Evolutionary conservation across 805 yeast genomes (phyloP), one percentile per base, ranked within the genome.

Genomic region (Kodamaea kakaduensis): DNA sequence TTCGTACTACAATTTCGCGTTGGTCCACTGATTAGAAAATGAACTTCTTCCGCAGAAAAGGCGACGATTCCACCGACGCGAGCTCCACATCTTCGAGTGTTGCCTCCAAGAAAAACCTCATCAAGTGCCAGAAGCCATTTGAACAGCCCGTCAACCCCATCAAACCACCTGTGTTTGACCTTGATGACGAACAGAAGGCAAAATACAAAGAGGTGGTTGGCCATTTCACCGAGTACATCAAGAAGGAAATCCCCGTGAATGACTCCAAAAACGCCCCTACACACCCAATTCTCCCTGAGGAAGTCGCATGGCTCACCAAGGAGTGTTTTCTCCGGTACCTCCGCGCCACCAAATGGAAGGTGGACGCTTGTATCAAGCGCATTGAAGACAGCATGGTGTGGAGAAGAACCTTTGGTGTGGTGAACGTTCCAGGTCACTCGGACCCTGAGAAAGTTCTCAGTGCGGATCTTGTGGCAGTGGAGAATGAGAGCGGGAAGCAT

Each of bases 161-260:
- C 19, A 49, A 46, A 36, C 48, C 55, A 3, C 67, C 68, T 0
- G 52, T 32, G 3, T 46, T 51, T 30, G 57, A 59, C 34, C 64
- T 89, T 25, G 63, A 75, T 1, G 52, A 53, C 2, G 80, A 71
- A 17, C 82, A 93, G 56, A 58, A 68, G 43, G 58, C 54, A 15
- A 81, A 80, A 61, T 89, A 82, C 51, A 44, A 60, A n/a, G 52
- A 58, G n/a, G 84, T 89, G 3, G 64, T 81, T 37, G 55, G 63
- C 30, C 78, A 85, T 58, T 84, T 87, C 21, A 12, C 31, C 56
- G 70, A 69, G 41, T 36, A 36, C 24, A 27, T 31, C 26, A 31
- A 30, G 32, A 31, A 21, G n/a, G 37, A 34, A 13, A 30, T 36
- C 19, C 39, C 39, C 6, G 39, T 36, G 18, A 36, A 31, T 13